These are phyloP conservation scores for Metarhizium sp. DNA, from an alignment of 2,329 filamentous ascomycete genomes.

Conservation along the genomic window DNA sequence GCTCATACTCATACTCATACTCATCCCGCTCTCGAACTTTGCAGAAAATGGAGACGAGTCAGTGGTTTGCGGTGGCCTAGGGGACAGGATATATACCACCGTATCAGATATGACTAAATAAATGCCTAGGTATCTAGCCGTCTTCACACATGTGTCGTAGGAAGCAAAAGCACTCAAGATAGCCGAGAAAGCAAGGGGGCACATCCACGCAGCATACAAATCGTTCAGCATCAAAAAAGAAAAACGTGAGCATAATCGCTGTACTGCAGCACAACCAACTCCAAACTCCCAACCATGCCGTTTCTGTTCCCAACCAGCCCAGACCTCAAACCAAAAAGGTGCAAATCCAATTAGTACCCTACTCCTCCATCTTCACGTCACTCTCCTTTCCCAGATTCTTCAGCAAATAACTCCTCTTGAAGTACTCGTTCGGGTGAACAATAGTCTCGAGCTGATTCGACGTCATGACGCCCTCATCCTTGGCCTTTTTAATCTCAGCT, in stretches of 20 bases:
- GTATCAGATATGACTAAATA: too few species aligned
- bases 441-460: constrained; percentile 83
- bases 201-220: too few species aligned
- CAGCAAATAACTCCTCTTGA: constrained; percentile 84
- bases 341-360: constrained; percentile 9
- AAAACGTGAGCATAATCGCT: not conserved
- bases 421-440: constrained; percentile 95
- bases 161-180: too few species aligned
- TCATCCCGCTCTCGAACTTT: too few species aligned
- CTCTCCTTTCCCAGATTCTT: constrained; percentile 60
- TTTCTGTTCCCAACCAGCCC: constrained; percentile 6
- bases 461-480: constrained; percentile 63
- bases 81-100: too few species aligned
- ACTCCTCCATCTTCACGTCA: constrained; percentile 50
- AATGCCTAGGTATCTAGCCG: too few species aligned
- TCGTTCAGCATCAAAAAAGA: too few species aligned
- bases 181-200: too few species aligned
- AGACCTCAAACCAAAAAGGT: not conserved
- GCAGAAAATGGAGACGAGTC: too few species aligned
- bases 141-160: not conserved
- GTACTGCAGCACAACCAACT: constrained; percentile 7
- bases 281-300: constrained; percentile 12
- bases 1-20: too few species aligned
- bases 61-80: too few species aligned
- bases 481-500: constrained; percentile 64